These are phyloP conservation scores for Mrakia gelida DNA, from an alignment of 768 basidiomycete species.

Conservation along the genomic window DNA sequence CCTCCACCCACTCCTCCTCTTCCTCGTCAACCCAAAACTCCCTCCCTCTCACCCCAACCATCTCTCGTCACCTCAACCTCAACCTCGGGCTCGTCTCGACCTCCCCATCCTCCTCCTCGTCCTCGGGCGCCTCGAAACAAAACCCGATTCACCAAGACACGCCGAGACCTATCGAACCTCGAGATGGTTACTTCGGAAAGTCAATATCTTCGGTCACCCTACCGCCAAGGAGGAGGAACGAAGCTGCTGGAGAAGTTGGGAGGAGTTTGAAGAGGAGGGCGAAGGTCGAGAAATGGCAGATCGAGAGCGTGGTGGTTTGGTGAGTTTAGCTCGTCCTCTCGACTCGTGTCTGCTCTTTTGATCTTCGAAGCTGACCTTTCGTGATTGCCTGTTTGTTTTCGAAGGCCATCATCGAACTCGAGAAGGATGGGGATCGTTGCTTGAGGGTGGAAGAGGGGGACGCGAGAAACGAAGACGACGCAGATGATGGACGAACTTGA, in stretches of 20 bases:
- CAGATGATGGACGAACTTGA: too few relatives aligned
- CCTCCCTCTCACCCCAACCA: neutral
- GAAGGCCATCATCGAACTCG: too few relatives aligned
- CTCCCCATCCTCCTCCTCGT: neutral
- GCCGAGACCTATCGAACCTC: neutral
- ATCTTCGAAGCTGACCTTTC: too few relatives aligned
- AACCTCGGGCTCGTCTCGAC: neutral
- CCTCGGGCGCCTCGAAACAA: neutral
- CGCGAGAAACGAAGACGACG: too few relatives aligned
- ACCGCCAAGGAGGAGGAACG: neutral
- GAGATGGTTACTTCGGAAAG: neutral
- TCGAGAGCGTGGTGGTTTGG: neutral
- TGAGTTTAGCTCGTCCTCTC: neutral
- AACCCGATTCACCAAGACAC: neutral
- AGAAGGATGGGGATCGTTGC: too few relatives aligned
- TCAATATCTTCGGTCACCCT: neutral
- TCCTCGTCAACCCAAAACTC: neutral
- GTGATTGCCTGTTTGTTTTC: too few relatives aligned
- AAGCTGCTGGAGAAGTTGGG: neutral
- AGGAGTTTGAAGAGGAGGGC: neutral
- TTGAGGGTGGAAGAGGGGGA: too few relatives aligned
- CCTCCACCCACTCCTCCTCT: neutral
- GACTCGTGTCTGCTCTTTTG: neutral
- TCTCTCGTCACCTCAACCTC: neutral
- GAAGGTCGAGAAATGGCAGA: neutral